A percentile compares a stretch with the other conserved stretches of the same genome.
Evolutionary conservation across 192 early-diverging fungal species (phyloP).

Genomic region (Rhizophagus prolifer): DNA sequence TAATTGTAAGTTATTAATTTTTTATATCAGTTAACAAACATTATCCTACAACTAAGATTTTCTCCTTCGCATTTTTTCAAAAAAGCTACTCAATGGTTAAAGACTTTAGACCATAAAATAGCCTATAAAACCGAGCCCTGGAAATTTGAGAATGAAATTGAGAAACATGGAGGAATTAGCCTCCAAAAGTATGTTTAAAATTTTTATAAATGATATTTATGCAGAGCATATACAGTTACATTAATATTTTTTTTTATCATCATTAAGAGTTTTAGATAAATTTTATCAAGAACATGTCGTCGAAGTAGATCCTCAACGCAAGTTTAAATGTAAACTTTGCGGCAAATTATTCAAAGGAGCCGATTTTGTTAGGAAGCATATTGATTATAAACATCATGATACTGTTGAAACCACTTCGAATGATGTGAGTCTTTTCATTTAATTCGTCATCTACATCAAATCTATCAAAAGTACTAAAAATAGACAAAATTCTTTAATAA

Average conservation of each 20-base stretch:
- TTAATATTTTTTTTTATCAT: neutral
- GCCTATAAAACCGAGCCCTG: constrained; percentile 45
- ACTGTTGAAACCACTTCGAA: constrained; percentile 59
- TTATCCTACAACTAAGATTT: neutral
- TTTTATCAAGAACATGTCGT: constrained; percentile 38
- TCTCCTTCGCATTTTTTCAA: neutral
- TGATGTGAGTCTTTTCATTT: constrained; percentile 44
- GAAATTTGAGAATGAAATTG: constrained; percentile 41
- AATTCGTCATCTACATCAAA: neutral
- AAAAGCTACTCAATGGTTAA: constrained; percentile 52
- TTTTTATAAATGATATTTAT: neutral
- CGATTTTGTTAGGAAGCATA: constrained; percentile 94
- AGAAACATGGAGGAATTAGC: constrained; percentile 52
- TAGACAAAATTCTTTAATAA: constrained; percentile 79
- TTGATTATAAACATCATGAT: constrained; percentile 84
- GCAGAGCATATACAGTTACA: neutral
- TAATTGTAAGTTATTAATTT: constrained; percentile 20
- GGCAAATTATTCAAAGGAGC: constrained; percentile 92
- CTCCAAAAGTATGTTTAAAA: constrained; percentile 42
- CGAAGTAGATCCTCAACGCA: constrained; percentile 72
- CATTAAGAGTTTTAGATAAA: neutral
- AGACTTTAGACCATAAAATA: constrained; percentile 57
- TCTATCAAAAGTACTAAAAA: neutral
- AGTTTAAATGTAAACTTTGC: constrained; percentile 88
- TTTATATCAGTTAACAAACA: no score